phyloP scores from a whole-genome alignment of 257 asterid genomes.

The Datura wrightii region DNA sequence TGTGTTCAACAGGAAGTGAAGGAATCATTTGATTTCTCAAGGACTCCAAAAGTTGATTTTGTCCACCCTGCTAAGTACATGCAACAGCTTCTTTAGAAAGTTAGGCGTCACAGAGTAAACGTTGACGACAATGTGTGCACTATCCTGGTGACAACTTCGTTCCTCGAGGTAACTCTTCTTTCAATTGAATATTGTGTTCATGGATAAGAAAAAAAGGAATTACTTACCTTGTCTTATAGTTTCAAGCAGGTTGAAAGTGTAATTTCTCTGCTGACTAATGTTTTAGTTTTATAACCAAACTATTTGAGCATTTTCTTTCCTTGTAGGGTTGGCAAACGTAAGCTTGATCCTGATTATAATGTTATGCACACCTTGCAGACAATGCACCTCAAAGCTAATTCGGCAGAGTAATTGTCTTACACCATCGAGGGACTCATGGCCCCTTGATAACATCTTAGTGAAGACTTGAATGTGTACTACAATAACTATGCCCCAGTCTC shows the following conservation, averaged over 20 bases:
- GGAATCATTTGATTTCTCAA: conserved; percentile 42
- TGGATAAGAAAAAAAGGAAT: not conserved
- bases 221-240: not conserved
- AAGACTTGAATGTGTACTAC: no score
- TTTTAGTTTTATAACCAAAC: not conserved
- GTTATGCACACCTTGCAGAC: conserved; percentile 36
- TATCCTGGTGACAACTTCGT: conserved; percentile 31
- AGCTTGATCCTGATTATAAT: conserved; percentile 39
- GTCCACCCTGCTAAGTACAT: conserved; percentile 40
- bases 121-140: conserved; percentile 30
- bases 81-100: conserved; percentile 36
- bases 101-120: conserved; percentile 34
- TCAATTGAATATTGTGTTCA: not conserved
- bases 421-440: conserved; percentile 38
- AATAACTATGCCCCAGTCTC: no score
- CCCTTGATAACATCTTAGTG: not conserved
- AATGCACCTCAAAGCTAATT: conserved; percentile 32
- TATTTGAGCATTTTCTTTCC: not conserved
- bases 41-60: conserved; percentile 36
- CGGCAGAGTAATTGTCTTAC: conserved; percentile 33
- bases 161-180: conserved; percentile 34
- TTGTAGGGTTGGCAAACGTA: conserved; percentile 37
- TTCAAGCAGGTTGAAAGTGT: not conserved
- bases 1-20: conserved; percentile 35
- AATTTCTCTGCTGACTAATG: not conserved